Conservation (phyloP, 768 basidiomycete species). For the Daedaleopsis nitida region DNA sequence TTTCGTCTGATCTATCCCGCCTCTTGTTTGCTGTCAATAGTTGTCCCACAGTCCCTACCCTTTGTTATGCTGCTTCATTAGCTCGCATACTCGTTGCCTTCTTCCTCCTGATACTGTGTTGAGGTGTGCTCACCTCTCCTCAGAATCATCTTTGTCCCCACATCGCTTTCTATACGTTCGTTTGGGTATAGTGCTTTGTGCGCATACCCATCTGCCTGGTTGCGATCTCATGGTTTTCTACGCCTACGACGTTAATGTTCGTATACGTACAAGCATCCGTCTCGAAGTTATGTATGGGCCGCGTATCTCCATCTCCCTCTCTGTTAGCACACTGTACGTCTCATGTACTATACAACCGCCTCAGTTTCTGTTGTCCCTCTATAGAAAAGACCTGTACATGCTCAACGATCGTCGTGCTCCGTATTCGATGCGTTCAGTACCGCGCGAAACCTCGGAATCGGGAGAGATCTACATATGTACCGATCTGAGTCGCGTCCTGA, state of each 20-base stretch:
- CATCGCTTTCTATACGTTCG: too few relatives aligned
- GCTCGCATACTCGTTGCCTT: not conserved
- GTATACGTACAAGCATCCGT: too few relatives aligned
- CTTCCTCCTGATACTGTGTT: not conserved
- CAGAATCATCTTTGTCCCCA: too few relatives aligned
- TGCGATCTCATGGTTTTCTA: not conserved
- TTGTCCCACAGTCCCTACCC: not conserved
- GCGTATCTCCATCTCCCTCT: not conserved
- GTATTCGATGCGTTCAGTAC: too few relatives aligned
- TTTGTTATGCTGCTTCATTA: not conserved
- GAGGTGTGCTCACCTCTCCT: not conserved
- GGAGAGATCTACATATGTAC: too few relatives aligned
- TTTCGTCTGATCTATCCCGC: constrained; percentile 1
- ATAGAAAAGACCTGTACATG: not conserved
- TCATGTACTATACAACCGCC: constrained; percentile 18
- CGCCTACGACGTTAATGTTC: not conserved
- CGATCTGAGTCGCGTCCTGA: too few relatives aligned
- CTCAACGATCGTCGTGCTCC: not conserved
- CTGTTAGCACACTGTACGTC: not conserved
- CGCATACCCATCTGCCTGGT: not conserved
- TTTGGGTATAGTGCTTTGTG: not conserved
- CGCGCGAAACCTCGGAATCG: too few relatives aligned
- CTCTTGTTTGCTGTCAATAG: constrained; percentile 22
- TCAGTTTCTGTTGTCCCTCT: not conserved
- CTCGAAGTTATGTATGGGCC: not conserved